Percentiles rank a stretch among this genome's conserved stretches.
phyloP scores from a whole-genome alignment of 2,329 filamentous ascomycete species.

The Penicillium sp. region DNA sequence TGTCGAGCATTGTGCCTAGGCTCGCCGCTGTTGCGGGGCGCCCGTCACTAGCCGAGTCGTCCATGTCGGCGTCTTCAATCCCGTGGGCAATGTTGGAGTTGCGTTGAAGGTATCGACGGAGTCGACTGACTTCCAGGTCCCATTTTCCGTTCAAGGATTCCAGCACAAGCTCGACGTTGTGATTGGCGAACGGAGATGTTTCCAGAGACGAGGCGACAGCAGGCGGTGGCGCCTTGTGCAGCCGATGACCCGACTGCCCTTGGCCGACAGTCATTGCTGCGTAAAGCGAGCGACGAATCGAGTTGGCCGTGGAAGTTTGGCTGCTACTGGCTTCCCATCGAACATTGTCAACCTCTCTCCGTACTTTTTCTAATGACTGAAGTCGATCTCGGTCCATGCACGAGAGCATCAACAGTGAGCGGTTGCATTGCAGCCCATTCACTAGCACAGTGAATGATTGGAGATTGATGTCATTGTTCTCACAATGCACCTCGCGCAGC shows the following conservation, averaged over 20 bases:
- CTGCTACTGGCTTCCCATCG: constrained; percentile 40
- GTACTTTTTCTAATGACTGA: constrained; percentile 61
- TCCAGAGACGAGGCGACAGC: constrained; percentile 22
- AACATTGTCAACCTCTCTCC: constrained; percentile 57
- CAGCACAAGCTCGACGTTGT: constrained; percentile 46
- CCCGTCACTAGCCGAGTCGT: constrained; percentile 39
- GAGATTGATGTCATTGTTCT: constrained; percentile 72
- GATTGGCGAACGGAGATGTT: constrained; percentile 29
- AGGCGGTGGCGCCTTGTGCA: constrained; percentile 33
- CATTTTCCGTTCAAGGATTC: constrained; percentile 47
- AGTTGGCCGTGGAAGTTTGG: constrained; percentile 37
- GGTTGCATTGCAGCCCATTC: constrained; percentile 68
- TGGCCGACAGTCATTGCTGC: constrained; percentile 41
- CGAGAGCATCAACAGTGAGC: constrained; percentile 63
- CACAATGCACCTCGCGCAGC: constrained; percentile 67
- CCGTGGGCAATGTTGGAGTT: constrained; percentile 49
- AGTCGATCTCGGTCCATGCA: constrained; percentile 64
- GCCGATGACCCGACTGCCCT: constrained; percentile 31
- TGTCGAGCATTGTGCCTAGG: constrained; percentile 41
- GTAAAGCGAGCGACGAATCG: constrained; percentile 47
- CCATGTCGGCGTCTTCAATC: constrained; percentile 25
- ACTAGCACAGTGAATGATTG: constrained; percentile 70
- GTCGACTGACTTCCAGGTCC: constrained; percentile 45
- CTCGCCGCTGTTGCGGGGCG: constrained; percentile 43
- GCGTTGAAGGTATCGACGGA: constrained; percentile 48